These are phyloP conservation scores for Aethionema arabicum DNA, from an alignment of 345 rosid genomes.

Conservation along the genomic window DNA sequence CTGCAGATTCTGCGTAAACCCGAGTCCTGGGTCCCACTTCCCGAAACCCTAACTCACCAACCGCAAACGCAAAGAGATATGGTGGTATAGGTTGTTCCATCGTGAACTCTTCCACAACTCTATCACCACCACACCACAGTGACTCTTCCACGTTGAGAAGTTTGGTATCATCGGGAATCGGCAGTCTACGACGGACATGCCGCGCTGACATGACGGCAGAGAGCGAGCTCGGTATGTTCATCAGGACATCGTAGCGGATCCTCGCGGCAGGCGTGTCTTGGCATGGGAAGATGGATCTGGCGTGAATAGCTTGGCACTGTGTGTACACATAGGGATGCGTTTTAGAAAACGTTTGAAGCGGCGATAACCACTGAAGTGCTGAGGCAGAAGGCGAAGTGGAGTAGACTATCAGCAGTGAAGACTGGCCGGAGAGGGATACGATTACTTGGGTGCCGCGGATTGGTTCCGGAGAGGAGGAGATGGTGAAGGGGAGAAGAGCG, in stretches of 20 bases:
- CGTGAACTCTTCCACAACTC: constrained; percentile 78
- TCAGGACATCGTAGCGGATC: constrained; percentile 53
- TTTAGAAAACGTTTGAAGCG: constrained; percentile 71
- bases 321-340: constrained; percentile 74
- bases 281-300: constrained; percentile 89
- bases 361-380: constrained; percentile 89
- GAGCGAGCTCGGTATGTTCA: constrained; percentile 65
- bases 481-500: constrained; percentile 44
- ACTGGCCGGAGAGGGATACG: constrained; percentile 46
- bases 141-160: constrained; percentile 22
- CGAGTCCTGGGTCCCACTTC: constrained; percentile 92
- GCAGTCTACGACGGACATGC: constrained; percentile 60
- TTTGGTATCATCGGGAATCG: constrained; percentile 49
- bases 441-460: constrained; percentile 53
- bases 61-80: constrained; percentile 85
- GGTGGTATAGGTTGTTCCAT: constrained; percentile 97
- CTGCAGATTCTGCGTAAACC: constrained; percentile 66
- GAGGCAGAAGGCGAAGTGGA: constrained; percentile 71
- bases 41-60: constrained; percentile 72
- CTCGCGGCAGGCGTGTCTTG: constrained; percentile 96
- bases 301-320: constrained; percentile 85
- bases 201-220: constrained; percentile 91
- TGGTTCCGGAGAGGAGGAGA: constrained; percentile 44
- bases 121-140: constrained; percentile 66
- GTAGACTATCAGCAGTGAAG: constrained; percentile 48